Conservation (phyloP, 768 basidiomycete species). For the Nidularia pulvinata region DNA sequence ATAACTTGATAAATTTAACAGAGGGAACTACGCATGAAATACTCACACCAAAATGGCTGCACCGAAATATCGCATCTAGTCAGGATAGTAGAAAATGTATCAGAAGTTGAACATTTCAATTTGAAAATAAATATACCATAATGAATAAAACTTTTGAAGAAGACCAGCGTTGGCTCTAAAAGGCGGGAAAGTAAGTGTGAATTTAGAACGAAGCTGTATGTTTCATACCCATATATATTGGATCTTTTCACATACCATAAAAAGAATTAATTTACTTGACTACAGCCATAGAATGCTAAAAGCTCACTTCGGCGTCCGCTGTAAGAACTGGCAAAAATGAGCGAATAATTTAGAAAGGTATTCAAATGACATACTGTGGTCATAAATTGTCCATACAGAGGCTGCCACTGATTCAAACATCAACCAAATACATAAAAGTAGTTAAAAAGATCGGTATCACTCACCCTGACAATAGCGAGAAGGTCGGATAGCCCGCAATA, state of each 20-base stretch:
- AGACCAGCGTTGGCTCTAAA: slow-evolving; percentile 14
- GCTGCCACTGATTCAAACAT: neutral
- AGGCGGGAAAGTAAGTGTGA: neutral
- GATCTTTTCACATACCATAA: slow-evolving; percentile 6
- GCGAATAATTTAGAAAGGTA: neutral
- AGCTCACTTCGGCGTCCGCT: neutral
- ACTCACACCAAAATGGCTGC: slow-evolving; percentile 14
- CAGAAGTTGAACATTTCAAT: no score
- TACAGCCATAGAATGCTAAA: no score
- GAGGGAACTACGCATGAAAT: no score
- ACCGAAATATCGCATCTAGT: slow-evolving; percentile 17
- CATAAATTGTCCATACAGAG: neutral
- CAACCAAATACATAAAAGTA: no score
- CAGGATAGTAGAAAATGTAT: neutral
- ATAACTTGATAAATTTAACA: no score
- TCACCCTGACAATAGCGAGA: slow-evolving; percentile 20
- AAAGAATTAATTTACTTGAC: neutral
- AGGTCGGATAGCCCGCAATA: slow-evolving; percentile 4
- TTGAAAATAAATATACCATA: slow-evolving; percentile 7
- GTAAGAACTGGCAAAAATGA: neutral
- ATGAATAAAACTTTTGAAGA: slow-evolving; percentile 19
- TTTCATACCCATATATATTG: slow-evolving; percentile 17
- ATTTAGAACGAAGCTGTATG: neutral
- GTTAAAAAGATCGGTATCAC: no score
- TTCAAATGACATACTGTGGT: neutral